Evolutionary conservation across 345 rosid genomes (phyloP).

Genomic region (Syzygium jambos): DNA sequence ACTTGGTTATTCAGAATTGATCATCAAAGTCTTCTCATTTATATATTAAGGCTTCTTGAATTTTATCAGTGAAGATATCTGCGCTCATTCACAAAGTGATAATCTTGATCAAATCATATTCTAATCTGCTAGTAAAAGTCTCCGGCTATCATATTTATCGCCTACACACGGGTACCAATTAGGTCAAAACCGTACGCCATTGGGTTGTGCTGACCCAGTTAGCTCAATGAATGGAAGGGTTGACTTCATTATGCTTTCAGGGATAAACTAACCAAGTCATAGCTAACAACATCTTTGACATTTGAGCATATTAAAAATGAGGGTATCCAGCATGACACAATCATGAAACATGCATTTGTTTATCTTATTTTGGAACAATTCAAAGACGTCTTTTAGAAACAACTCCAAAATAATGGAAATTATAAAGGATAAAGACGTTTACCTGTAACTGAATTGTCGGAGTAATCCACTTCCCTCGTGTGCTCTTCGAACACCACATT

Average conservation of each 20-base stretch:
- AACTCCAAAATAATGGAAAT: background rate
- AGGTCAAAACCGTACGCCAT: background rate
- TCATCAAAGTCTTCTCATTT: background rate
- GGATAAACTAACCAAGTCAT: background rate
- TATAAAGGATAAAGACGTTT: background rate
- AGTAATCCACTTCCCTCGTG: constrained; percentile 76
- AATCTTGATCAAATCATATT: background rate
- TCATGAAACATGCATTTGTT: background rate
- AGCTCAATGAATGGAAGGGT: background rate
- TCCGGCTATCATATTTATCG: background rate
- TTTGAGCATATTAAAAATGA: background rate
- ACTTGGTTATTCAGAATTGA: background rate
- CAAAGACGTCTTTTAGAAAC: background rate
- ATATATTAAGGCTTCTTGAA: background rate
- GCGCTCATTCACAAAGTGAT: background rate
- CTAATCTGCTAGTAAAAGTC: background rate
- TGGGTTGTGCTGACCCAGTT: background rate
- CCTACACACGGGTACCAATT: background rate
- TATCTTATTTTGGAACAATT: background rate
- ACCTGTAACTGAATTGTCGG: constrained; percentile 91
- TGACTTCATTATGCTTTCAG: background rate
- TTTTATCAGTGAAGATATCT: background rate
- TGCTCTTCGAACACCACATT: constrained; percentile 96
- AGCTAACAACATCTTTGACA: background rate
- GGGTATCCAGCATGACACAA: background rate